phyloP scores from a whole-genome alignment of 2,329 filamentous ascomycete species.

The Claviceps purpurea region DNA sequence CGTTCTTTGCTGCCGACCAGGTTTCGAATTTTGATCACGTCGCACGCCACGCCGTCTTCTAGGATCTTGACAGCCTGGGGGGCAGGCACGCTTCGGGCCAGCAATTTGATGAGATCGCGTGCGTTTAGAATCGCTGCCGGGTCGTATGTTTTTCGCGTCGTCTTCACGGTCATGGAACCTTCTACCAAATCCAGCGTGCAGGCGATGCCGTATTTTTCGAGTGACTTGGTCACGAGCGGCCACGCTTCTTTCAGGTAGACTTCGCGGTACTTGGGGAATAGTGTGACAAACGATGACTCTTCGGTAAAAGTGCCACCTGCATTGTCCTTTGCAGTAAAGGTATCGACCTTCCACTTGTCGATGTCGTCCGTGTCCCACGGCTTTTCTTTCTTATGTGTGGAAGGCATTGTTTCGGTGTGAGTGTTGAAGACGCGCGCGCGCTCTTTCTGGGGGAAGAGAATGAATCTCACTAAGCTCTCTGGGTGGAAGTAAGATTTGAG shows the following conservation, averaged over 20 bases:
- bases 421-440: too few relatives aligned
- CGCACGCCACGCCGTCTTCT: constrained; percentile 80
- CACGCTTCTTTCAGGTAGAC: constrained; percentile 84
- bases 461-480: not conserved
- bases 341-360: constrained; percentile 89
- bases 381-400: constrained; percentile 79
- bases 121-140: constrained; percentile 89
- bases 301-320: constrained; percentile 74
- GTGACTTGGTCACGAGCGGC: constrained; percentile 75
- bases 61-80: constrained; percentile 91
- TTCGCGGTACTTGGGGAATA: constrained; percentile 96
- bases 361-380: constrained; percentile 95
- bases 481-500: not conserved
- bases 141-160: constrained; percentile 81
- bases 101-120: constrained; percentile 82
- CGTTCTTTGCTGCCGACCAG: constrained; percentile 87
- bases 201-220: constrained; percentile 78
- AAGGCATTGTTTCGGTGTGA: constrained; percentile 50
- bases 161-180: constrained; percentile 93
- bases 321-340: constrained; percentile 80
- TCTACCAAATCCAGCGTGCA: constrained; percentile 91
- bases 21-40: constrained; percentile 90
- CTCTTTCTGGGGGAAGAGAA: not conserved
- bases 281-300: constrained; percentile 74
- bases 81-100: constrained; percentile 82